A percentile compares a stretch with the other conserved stretches of the same genome.
Conservation (phyloP, 2,329 filamentous ascomycete species). For the Fusarium algeriense region DNA sequence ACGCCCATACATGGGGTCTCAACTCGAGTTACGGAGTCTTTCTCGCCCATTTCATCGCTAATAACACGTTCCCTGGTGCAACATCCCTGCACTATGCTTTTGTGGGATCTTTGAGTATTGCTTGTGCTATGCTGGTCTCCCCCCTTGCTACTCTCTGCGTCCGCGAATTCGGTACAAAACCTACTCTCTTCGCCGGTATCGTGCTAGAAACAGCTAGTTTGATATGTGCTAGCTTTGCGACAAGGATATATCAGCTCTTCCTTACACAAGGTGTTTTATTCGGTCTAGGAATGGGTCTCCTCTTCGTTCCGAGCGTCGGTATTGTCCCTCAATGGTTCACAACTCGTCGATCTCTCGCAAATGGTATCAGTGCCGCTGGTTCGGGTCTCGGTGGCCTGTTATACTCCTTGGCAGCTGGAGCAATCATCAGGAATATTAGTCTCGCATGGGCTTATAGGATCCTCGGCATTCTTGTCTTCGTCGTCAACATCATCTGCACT, state of each 20-base stretch:
- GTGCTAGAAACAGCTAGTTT: constrained; percentile 73
- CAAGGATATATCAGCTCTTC: constrained; percentile 79
- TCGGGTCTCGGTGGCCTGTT: constrained; percentile 79
- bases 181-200: constrained; percentile 73
- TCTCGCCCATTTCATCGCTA: constrained; percentile 68
- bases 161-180: constrained; percentile 71
- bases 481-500: constrained; percentile 72
- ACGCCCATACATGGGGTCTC: constrained; percentile 80
- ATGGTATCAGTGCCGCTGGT: constrained; percentile 75
- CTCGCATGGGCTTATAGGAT: constrained; percentile 76
- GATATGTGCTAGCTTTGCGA: constrained; percentile 77
- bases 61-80: constrained; percentile 71
- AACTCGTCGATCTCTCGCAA: constrained; percentile 75
- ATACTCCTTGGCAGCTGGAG: constrained; percentile 75
- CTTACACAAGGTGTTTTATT: constrained; percentile 81
- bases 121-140: constrained; percentile 71
- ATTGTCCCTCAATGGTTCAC: constrained; percentile 82
- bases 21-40: constrained; percentile 68
- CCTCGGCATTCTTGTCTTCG: constrained; percentile 72
- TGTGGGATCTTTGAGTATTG: constrained; percentile 65
- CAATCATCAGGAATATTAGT: constrained; percentile 74
- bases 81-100: constrained; percentile 79
- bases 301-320: constrained; percentile 76
- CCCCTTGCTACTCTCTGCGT: constrained; percentile 74
- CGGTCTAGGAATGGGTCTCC: constrained; percentile 81